These are phyloP conservation scores for Grosmannia clavigera DNA, from an alignment of 2,329 filamentous ascomycete species.

Conservation along the genomic window DNA sequence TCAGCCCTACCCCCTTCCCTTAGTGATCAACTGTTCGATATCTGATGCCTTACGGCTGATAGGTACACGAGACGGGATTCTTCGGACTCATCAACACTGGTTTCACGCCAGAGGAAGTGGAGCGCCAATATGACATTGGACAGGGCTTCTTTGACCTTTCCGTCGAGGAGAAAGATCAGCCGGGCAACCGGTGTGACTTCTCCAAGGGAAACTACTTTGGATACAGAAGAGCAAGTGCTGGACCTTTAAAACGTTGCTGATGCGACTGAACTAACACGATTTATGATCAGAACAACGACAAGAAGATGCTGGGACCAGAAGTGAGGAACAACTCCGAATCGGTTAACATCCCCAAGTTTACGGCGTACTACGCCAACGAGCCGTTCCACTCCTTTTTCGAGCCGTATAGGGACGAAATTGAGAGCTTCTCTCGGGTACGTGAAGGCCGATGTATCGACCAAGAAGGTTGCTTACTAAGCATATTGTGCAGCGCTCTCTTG, in stretches of 20 bases:
- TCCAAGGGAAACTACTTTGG: conserved; percentile 29
- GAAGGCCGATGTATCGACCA: conserved; percentile 10
- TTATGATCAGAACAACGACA: too few relatives aligned
- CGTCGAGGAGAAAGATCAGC: conserved; percentile 24
- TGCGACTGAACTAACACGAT: too few relatives aligned
- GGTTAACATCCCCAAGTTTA: conserved; percentile 37
- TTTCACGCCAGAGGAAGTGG: conserved; percentile 25
- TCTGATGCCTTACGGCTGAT: conserved; percentile 22
- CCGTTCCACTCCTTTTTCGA: conserved; percentile 19
- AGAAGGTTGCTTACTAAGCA: not conserved
- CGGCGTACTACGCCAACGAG: conserved; percentile 9
- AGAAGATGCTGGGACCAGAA: conserved; percentile 14
- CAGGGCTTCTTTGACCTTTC: conserved; percentile 36
- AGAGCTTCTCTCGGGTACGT: conserved; percentile 24
- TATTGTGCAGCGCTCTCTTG: not conserved
- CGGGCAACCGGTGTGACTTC: conserved; percentile 13
- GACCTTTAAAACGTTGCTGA: conserved; percentile 16
- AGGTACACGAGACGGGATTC: conserved; percentile 28
- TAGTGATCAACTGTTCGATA: too few relatives aligned
- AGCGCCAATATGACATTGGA: conserved; percentile 37
- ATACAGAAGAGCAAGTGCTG: conserved; percentile 23
- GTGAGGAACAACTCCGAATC: conserved; percentile 40
- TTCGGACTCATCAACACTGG: conserved; percentile 16
- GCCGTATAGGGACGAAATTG: conserved; percentile 32
- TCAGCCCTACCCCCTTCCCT: too few relatives aligned